Conservation (phyloP, 345 rosid species). For the Brassica juncea region DNA sequence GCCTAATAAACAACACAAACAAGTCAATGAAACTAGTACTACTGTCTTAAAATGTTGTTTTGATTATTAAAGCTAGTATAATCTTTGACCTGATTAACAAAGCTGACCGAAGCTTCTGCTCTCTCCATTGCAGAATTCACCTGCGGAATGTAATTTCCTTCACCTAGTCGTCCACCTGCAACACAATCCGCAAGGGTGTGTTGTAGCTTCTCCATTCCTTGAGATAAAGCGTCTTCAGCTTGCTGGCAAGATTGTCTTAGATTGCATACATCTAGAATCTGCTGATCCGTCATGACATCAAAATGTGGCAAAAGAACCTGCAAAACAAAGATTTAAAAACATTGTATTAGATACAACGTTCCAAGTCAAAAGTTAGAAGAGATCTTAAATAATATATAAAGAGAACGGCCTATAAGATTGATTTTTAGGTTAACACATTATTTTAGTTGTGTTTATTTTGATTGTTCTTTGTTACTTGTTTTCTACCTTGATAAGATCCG, state of each 20-base stretch:
- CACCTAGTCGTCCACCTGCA: constrained; percentile 61
- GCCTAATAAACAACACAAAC: constrained; percentile 51
- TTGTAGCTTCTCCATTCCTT: constrained; percentile 92
- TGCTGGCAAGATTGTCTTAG: constrained; percentile 82
- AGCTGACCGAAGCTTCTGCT: constrained; percentile 71
- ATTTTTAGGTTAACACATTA: too few relatives aligned
- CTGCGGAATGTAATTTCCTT: constrained; percentile 56
- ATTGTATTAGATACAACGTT: background rate
- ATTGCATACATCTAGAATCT: constrained; percentile 52
- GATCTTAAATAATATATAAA: too few relatives aligned
- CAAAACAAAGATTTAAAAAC: background rate
- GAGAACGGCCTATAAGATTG: too few relatives aligned
- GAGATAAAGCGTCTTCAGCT: constrained; percentile 93
- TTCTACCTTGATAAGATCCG: constrained; percentile 86
- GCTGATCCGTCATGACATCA: constrained; percentile 68
- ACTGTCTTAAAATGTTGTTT: background rate
- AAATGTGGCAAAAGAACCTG: constrained; percentile 86
- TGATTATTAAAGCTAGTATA: background rate
- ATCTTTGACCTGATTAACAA: constrained; percentile 72
- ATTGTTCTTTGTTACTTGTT: background rate
- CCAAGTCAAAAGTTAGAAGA: background rate
- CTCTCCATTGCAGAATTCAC: constrained; percentile 71
- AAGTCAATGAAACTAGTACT: constrained; percentile 13
- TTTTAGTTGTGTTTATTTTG: background rate
- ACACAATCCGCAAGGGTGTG: constrained; percentile 66